Conservation (phyloP, 805 yeast species). For the Pichia membranifaciens region DNA sequence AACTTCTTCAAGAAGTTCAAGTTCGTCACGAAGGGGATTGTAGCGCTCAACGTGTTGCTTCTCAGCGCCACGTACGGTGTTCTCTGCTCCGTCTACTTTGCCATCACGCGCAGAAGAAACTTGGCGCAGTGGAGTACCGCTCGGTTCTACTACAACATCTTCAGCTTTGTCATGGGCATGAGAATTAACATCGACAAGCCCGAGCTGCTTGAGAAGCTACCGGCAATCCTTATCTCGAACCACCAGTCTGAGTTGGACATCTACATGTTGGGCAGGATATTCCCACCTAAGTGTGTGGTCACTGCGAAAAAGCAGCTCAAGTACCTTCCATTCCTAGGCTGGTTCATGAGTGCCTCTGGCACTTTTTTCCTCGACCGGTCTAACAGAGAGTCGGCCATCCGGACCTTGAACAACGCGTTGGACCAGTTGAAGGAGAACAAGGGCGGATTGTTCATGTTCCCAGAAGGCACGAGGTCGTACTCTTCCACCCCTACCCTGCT, state of each 20-base stretch:
- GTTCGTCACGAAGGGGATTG: slow-evolving; percentile 50
- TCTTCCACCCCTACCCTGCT: slow-evolving; percentile 59
- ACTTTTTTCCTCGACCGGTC: slow-evolving; percentile 86
- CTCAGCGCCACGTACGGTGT: slow-evolving; percentile 73
- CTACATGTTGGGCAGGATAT: slow-evolving; percentile 69
- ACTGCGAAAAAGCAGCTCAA: slow-evolving; percentile 85
- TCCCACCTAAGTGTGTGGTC: slow-evolving; percentile 85
- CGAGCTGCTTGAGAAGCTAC: slow-evolving; percentile 49
- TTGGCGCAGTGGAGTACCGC: slow-evolving; percentile 90
- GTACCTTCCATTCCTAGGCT: slow-evolving; percentile 86
- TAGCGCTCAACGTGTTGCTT: slow-evolving; percentile 48
- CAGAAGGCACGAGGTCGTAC: slow-evolving; percentile 95
- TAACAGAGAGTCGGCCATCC: slow-evolving; percentile 67
- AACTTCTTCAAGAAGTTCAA: slow-evolving; percentile 32
- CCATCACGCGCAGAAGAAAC: slow-evolving; percentile 66
- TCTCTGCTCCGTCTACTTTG: slow-evolving; percentile 59
- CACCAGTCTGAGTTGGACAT: slow-evolving; percentile 91
- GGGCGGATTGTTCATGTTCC: slow-evolving; percentile 83
- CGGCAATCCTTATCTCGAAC: slow-evolving; percentile 78
- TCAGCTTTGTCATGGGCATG: slow-evolving; percentile 61
- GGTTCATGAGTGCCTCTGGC: slow-evolving; percentile 92
- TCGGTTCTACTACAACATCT: slow-evolving; percentile 61
- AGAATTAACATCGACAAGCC: slow-evolving; percentile 65
- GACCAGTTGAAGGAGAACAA: slow-evolving; percentile 51
- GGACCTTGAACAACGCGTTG: slow-evolving; percentile 68